A percentile compares a stretch with the other conserved stretches of the same genome.
phyloP scores from a whole-genome alignment of 2,329 filamentous ascomycete genomes.

The Paecilomyces dactylethromorphus region DNA sequence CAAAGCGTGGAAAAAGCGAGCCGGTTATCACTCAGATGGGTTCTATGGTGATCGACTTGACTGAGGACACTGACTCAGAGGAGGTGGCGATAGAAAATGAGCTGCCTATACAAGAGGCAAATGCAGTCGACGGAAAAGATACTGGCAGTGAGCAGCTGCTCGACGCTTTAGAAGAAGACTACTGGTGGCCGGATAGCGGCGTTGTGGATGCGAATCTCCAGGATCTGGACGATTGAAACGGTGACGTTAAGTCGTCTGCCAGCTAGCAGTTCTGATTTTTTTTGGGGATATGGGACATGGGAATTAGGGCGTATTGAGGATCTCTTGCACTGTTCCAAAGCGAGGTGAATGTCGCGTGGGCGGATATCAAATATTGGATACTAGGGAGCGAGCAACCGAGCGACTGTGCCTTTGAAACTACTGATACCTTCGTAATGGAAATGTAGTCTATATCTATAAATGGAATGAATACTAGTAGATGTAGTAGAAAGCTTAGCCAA shows the following conservation, averaged over 20 bases:
- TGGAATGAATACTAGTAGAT: background rate
- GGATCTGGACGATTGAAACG: constrained; percentile 6
- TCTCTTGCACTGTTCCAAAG: background rate
- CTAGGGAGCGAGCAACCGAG: background rate
- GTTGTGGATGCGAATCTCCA: constrained; percentile 24
- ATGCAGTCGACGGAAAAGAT: background rate
- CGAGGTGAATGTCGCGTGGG: background rate
- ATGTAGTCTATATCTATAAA: background rate
- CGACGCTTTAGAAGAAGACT: constrained; percentile 25
- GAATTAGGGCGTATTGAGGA: no score
- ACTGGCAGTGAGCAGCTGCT: constrained; percentile 4
- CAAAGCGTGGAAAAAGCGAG: constrained; percentile 6
- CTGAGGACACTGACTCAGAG: constrained; percentile 15
- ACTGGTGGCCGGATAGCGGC: constrained; percentile 31
- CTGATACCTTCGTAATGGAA: background rate
- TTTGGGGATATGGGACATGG: no score
- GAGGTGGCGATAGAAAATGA: background rate
- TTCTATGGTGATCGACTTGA: constrained; percentile 20
- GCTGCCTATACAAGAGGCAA: background rate
- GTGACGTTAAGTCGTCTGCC: background rate
- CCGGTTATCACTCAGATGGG: constrained; percentile 6
- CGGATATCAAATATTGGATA: no score
- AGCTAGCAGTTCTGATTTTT: no score
- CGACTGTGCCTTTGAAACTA: background rate
- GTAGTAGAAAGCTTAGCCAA: background rate